These are phyloP conservation scores for Pythium plurisporium DNA, from an alignment of 352 stramenopile genomes.

Conservation along the genomic window DNA sequence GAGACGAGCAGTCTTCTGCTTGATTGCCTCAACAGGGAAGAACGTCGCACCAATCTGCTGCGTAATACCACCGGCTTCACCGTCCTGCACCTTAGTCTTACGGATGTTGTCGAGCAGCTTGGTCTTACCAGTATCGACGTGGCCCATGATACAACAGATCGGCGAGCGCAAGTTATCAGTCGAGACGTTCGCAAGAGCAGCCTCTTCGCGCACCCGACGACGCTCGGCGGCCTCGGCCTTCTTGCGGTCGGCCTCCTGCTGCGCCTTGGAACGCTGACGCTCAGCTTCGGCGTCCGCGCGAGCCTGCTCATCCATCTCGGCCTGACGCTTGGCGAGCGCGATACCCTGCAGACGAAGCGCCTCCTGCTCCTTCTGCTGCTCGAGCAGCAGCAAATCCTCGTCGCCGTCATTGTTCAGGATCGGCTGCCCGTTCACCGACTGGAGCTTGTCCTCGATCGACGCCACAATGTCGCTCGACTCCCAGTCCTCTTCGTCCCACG, in stretches of 20 bases:
- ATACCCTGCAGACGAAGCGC: conserved; percentile 88
- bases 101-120: conserved; percentile 99
- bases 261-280: conserved; percentile 76
- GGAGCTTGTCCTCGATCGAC: conserved; percentile 75
- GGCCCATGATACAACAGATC: conserved; percentile 99
- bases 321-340: conserved; percentile 94
- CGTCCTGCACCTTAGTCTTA: conserved; percentile 97
- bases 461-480: conserved; percentile 72
- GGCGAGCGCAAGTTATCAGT: conserved; percentile 95
- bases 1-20: conserved; percentile 83
- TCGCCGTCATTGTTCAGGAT: conserved; percentile 78
- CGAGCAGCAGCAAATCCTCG: conserved; percentile 92
- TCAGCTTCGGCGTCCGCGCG: conserved; percentile 54
- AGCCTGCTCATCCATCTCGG: conserved; percentile 75
- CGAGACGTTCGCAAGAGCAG: conserved; percentile 82
- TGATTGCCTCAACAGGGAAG: conserved; percentile 91
- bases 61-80: conserved; percentile 95
- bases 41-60: conserved; percentile 97
- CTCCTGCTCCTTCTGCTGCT: conserved; percentile 94
- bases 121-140: conserved; percentile 98
- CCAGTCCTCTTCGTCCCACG: conserved; percentile 85
- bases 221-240: conserved; percentile 74
- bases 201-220: conserved; percentile 63
- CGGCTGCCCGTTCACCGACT: conserved; percentile 37
- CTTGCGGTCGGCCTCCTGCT: conserved; percentile 79